These are phyloP conservation scores for Prototheca wickerhamii DNA, from an alignment of 163 green algal genomes.

Conservation along the genomic window DNA sequence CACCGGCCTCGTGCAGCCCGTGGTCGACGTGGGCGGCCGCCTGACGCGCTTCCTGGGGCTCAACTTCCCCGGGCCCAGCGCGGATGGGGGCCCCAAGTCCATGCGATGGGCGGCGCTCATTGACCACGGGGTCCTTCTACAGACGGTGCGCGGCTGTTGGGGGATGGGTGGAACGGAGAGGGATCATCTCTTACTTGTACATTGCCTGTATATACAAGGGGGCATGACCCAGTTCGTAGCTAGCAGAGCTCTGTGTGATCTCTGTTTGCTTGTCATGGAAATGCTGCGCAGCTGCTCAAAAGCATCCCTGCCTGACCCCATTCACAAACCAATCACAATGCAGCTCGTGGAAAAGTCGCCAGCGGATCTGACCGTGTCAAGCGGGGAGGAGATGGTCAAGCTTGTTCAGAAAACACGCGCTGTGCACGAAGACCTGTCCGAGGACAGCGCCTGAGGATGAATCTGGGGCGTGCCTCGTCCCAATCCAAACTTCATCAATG, in stretches of 20 bases:
- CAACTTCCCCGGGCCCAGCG: slow-evolving; percentile 22
- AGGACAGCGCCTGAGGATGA: no score
- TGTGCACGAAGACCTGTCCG: neutral
- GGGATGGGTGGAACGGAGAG: neutral
- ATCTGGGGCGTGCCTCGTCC: no score
- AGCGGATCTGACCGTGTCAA: slow-evolving; percentile 50
- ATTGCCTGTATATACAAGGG: no score
- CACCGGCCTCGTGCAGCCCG: slow-evolving; percentile 29
- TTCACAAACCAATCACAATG: no score
- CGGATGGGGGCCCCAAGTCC: slow-evolving; percentile 25
- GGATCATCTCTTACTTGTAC: no score
- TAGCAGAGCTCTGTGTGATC: no score
- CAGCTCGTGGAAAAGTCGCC: slow-evolving; percentile 54
- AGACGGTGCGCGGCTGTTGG: slow-evolving; percentile 47
- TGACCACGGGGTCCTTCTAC: slow-evolving; percentile 71
- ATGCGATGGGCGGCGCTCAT: slow-evolving; percentile 68
- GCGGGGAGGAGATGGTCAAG: slow-evolving; percentile 37
- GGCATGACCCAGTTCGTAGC: no score
- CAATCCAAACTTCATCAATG: no score
- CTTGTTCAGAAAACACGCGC: neutral
- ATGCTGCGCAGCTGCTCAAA: neutral
- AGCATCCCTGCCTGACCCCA: neutral
- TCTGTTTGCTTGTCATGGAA: neutral
- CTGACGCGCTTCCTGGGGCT: slow-evolving; percentile 46
- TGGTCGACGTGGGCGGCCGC: slow-evolving; percentile 34